Conservation (phyloP, 2,329 filamentous ascomycete species). For the Thelonectria blattea region DNA sequence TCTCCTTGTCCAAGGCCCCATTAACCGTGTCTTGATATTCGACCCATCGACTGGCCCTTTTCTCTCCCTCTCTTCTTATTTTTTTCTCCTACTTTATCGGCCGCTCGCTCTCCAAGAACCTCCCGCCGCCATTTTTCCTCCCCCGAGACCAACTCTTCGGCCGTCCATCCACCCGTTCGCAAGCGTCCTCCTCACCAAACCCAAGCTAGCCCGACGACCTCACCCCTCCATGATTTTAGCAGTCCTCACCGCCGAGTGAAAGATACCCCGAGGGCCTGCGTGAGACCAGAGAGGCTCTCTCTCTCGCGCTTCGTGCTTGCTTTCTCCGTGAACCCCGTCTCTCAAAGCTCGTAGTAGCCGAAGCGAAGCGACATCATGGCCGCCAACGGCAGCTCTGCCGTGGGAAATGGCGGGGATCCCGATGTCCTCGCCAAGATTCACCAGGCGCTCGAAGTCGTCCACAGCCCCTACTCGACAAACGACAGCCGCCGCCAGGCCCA, state of each 20-base stretch:
- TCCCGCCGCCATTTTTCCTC: slow-evolving; percentile 8
- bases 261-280: slow-evolving; percentile 27
- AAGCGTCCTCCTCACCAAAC: slow-evolving; percentile 8
- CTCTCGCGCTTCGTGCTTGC: slow-evolving; percentile 23
- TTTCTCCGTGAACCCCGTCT: slow-evolving; percentile 14
- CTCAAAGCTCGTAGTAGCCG: neutral
- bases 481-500: slow-evolving; percentile 82
- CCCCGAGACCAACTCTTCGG: neutral
- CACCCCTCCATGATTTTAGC: slow-evolving; percentile 28
- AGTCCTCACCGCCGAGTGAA: slow-evolving; percentile 24
- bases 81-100: slow-evolving; percentile 8
- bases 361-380: slow-evolving; percentile 39
- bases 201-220: slow-evolving; percentile 7
- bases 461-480: slow-evolving; percentile 82
- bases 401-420: slow-evolving; percentile 47
- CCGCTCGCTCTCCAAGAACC: slow-evolving; percentile 6
- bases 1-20: slow-evolving; percentile 2
- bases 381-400: slow-evolving; percentile 45
- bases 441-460: slow-evolving; percentile 85
- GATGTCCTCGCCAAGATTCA: slow-evolving; percentile 72
- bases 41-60: neutral
- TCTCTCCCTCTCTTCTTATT: slow-evolving; percentile 1
- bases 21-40: neutral
- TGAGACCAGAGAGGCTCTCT: slow-evolving; percentile 25
- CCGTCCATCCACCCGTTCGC: slow-evolving; percentile 4